Base-by-base conservation (phyloP, 164 flowering plant genomes). In the Santalum album region DNA sequence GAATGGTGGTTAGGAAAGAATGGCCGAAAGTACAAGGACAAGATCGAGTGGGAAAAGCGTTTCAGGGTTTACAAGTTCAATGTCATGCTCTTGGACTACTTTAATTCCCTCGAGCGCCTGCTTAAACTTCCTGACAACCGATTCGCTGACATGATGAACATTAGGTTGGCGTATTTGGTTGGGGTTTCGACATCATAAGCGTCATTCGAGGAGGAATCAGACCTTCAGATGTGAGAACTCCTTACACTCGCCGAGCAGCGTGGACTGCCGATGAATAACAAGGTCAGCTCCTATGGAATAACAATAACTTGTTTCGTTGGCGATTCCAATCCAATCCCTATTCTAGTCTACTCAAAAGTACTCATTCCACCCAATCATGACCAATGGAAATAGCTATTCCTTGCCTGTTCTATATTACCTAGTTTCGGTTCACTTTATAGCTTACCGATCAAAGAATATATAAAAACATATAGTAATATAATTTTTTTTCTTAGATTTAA, bases 81-180 rank as follows among this genome's bases (percentile, higher is more conserved):
- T 19, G 12, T 46, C 15, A 10, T 7, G 25, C 19, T 6, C 23
- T 4, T 46, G 7, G 25, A 46, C 50, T 24, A 3, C 50, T n/a
- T 46, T 23, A 46, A 46, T 19, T 18, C 14, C 44, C 19, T 25
- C 5, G 25, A 53, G 27, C 16, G 18, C 48, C n/a, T 25, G 27
- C 49, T 49, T 49, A 20, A 16, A 20, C 50, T 46, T 20, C 7
- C 22, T 17, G 22, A 72, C 48, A 74, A 69, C 60, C 56, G 57
- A 43, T 71, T 61, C 57, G 84, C 84, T 53, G 84, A 79, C 56
- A 23, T 77, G 68, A 75, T 79, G 29, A 79, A 77, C 32, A 59
- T 60, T 7, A 84, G 79, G 70, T 82, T 73, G n/a, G 21, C 42
- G 63, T 16, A 49, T 23, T 5, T 70, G 61, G 54, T 16, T 70